Percentiles rank a stretch among this genome's conserved stretches.
Evolutionary conservation across 768 basidiomycete species (phyloP).

Genomic region (Trametes villosa): DNA sequence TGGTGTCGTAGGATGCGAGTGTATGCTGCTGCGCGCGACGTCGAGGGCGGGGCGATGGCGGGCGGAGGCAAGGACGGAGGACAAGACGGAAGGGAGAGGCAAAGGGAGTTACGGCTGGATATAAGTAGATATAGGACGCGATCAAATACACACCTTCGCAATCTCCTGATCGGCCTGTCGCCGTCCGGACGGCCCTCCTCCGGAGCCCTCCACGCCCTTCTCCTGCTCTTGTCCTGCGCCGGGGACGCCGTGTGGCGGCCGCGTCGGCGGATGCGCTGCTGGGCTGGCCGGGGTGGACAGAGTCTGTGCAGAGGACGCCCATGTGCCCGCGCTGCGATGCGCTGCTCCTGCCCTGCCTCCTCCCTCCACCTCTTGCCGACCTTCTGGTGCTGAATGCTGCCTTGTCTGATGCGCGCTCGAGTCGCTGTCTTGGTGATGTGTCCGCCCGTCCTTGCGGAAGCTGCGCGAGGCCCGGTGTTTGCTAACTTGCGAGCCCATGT

Average conservation of each 20-base stretch:
- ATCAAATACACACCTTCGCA: constrained; percentile 11
- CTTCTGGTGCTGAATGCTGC: neutral
- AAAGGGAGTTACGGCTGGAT: constrained; percentile 6
- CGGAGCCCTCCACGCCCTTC: neutral
- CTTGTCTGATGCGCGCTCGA: neutral
- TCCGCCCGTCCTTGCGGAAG: neutral
- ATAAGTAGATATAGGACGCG: constrained; percentile 17
- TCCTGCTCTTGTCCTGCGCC: neutral
- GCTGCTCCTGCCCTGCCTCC: neutral
- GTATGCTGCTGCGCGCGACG: neutral
- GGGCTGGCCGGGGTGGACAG: neutral
- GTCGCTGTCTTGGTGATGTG: neutral
- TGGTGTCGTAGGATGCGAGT: neutral
- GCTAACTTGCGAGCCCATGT: constrained; percentile 14
- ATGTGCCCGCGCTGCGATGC: neutral
- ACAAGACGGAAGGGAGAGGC: neutral
- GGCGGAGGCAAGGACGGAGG: neutral
- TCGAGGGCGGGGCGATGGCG: constrained; percentile 1
- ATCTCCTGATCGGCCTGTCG: constrained; percentile 7
- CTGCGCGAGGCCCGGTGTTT: constrained; percentile 2
- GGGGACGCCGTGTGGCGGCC: constrained; percentile 5
- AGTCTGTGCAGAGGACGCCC: neutral
- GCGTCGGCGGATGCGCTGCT: neutral
- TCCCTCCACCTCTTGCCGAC: neutral
- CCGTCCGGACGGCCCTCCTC: constrained; percentile 4